These are phyloP conservation scores for Leccinum pachyderme DNA, from an alignment of 1,284 basidiomycete species.

Conservation along the genomic window DNA sequence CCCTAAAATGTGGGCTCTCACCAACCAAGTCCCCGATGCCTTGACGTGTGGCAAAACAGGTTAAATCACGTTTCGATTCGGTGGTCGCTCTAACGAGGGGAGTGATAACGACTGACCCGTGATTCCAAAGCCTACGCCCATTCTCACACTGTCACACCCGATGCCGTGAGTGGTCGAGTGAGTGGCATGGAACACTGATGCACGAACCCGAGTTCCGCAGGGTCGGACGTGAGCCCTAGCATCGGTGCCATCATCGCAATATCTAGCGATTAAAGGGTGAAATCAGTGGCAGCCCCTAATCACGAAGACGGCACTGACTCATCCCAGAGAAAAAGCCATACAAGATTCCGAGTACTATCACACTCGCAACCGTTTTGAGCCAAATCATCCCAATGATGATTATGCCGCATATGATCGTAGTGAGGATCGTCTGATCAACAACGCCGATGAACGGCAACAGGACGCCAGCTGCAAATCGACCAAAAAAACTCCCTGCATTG, in stretches of 20 bases:
- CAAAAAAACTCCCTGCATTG: constrained; percentile 42
- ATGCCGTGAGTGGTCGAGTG: background rate
- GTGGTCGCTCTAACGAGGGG: background rate
- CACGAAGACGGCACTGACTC: constrained; percentile 25
- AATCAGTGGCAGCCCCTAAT: background rate
- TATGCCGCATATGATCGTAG: constrained; percentile 25
- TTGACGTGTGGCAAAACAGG: constrained; percentile 8
- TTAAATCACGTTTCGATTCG: background rate
- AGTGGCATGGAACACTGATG: background rate
- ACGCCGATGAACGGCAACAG: constrained; percentile 39
- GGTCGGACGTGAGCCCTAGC: constrained; percentile 24
- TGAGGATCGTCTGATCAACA: constrained; percentile 41
- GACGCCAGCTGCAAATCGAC: constrained; percentile 38
- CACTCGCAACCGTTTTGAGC: constrained; percentile 39
- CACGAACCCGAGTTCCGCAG: constrained; percentile 30
- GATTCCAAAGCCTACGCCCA: background rate
- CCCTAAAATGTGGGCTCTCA: constrained; percentile 4
- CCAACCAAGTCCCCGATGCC: constrained; percentile 29
- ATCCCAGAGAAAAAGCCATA: constrained; percentile 53
- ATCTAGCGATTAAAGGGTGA: constrained; percentile 10
- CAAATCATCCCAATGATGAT: constrained; percentile 43
- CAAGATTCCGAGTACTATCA: constrained; percentile 44
- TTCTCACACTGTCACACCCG: background rate
- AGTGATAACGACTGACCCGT: constrained; percentile 14
- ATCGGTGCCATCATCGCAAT: constrained; percentile 28